Conservation (phyloP, 352 stramenopile species). For the Globisporangium takayamanum region DNA sequence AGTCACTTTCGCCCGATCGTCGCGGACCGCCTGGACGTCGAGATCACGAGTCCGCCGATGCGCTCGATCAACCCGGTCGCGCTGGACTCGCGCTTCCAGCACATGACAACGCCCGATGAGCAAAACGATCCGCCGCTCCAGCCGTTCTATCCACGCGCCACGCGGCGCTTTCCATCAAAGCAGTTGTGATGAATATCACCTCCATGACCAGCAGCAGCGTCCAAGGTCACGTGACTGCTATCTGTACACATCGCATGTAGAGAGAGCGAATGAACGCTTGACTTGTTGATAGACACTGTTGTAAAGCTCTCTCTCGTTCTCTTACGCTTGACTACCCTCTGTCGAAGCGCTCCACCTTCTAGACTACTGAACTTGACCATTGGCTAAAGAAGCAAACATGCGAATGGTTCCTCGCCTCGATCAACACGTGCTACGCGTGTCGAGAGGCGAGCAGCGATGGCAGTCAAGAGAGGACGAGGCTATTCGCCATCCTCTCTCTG, state of each 20-base stretch:
- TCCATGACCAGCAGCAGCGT: background rate
- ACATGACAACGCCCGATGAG: conserved; percentile 3
- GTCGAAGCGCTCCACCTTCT: background rate
- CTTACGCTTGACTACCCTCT: background rate
- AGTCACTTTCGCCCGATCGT: conserved; percentile 20
- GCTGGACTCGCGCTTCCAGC: conserved; percentile 20
- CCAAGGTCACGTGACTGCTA: background rate
- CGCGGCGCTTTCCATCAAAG: background rate
- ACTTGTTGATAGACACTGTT: background rate
- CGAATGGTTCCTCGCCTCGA: conserved; percentile 13
- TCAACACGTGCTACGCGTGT: background rate
- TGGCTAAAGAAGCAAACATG: conserved; percentile 17
- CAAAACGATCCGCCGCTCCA: background rate
- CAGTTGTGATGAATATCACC: background rate
- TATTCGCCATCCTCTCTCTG: conserved; percentile 67
- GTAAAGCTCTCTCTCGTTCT: conserved; percentile 1
- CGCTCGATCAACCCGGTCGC: conserved; percentile 17
- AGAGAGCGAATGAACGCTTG: background rate
- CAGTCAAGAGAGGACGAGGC: conserved; percentile 92
- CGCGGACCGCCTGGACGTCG: conserved; percentile 14
- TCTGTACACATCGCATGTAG: background rate
- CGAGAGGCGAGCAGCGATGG: conserved; percentile 10
- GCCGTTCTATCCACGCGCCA: conserved; percentile 11
- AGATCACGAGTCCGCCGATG: conserved; percentile 15
- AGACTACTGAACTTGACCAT: conserved; percentile 10